phyloP scores from a whole-genome alignment of 805 yeast genomes.

The Jamesozyma gamospora region DNA sequence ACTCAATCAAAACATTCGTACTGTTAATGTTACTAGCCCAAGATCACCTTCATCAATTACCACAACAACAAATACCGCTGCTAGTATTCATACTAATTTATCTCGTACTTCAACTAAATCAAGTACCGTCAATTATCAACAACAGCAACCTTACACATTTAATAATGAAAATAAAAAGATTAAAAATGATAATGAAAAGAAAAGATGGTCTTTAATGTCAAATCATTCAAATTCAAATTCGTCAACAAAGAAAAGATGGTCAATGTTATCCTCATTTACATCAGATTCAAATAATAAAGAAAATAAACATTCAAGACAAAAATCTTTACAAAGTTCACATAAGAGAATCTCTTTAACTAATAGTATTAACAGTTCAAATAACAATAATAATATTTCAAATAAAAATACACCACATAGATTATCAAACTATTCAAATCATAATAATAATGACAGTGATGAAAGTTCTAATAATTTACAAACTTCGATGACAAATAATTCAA shows the following conservation, averaged over 20 bases:
- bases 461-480: too few relatives aligned
- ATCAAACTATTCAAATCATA: not conserved
- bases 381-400: not conserved
- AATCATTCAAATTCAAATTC: conserved; percentile 21
- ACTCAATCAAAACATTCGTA: too few relatives aligned
- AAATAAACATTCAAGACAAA: conserved; percentile 6
- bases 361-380: not conserved
- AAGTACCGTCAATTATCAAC: not conserved
- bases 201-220: conserved; percentile 26
- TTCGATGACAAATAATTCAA: not conserved
- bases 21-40: too few relatives aligned
- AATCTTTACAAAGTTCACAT: conserved; percentile 9
- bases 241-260: conserved; percentile 27
- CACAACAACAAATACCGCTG: too few relatives aligned
- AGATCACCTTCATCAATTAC: too few relatives aligned
- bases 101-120: not conserved
- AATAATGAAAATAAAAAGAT: not conserved
- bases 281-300: conserved; percentile 5
- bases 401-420: not conserved
- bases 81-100: too few relatives aligned
- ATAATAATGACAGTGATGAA: too few relatives aligned
- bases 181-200: conserved; percentile 12
- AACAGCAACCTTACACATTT: not conserved
- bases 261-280: conserved; percentile 20
- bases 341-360: conserved; percentile 7